Evolutionary conservation across 768 basidiomycete genomes (phyloP), one percentile per base, ranked within the genome.

Genomic region (Naganishia vishniacii): DNA sequence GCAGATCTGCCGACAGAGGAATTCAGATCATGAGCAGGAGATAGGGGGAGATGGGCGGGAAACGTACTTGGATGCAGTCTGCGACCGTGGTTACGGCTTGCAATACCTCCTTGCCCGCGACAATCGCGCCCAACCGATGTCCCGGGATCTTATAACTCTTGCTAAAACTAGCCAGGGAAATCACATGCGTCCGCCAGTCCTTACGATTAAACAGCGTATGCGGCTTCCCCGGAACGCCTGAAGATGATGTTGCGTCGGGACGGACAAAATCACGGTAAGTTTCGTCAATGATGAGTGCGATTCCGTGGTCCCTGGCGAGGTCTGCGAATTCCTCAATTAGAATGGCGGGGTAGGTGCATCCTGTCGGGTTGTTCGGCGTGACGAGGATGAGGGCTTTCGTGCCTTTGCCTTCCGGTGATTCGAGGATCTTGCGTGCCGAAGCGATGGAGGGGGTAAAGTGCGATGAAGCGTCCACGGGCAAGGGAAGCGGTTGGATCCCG

Each of bases 241-340:
- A 3, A 13, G 41, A 5, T 26, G n/a, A 13, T 11, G 59, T 61
- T 59, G 28, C 23, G 4, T 5, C 77, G 70, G n/a, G 78, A 66
- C n/a, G 82, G 45, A 85, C 78, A 70, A 91, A 90, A 73, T 91
- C 89, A 13, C 89, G 82, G 75, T 93, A 93, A 0, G 90, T 91
- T 77, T 91, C 89, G 75, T 93, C 90, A n/a, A 93, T 51, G 40
- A 91, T 81, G 25, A 91, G 81, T 0, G 88, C 85, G 18, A 90
- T 70, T 0, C 80, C 79, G 28, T 80, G 74, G 56, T 81, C 77
- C 23, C 71, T 77, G 0, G 88, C 87, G 2, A 91, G 81, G 0
- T 78, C 68, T 1, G 82, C 82, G 68, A 90, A 91, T 4, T 82
- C 77, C 0, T 79, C 73, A 26, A 91, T 75, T 5, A 88, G 80